These are phyloP conservation scores for Excoecaria cochinchinensis DNA, from an alignment of 345 rosid genomes.

Conservation along the genomic window DNA sequence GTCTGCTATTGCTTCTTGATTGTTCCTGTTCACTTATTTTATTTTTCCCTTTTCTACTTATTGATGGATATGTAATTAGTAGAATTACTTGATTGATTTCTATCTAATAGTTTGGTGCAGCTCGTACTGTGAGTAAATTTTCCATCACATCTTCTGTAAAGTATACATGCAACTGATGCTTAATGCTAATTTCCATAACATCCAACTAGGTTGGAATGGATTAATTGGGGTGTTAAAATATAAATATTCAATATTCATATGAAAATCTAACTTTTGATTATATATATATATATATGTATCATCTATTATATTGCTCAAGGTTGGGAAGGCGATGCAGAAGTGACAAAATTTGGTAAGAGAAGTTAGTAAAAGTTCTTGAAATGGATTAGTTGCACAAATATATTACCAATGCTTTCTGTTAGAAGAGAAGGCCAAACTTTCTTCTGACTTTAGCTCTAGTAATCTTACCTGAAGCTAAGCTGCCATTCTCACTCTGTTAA, in stretches of 20 bases:
- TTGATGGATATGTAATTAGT: neutral
- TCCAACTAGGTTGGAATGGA: neutral
- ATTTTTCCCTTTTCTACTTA: neutral
- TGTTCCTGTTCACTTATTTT: neutral
- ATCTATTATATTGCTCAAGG: too few species aligned
- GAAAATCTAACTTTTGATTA: neutral
- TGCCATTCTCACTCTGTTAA: too few species aligned
- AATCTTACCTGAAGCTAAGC: too few species aligned
- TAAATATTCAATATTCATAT: neutral
- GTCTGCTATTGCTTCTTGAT: slow-evolving; percentile 3
- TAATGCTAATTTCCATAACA: neutral
- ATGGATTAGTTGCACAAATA: neutral
- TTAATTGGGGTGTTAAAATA: neutral
- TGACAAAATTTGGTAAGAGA: neutral
- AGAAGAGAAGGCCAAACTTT: neutral
- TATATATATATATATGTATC: too few species aligned
- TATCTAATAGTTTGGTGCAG: too few species aligned
- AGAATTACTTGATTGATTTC: neutral
- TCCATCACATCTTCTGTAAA: too few species aligned
- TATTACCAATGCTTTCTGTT: neutral
- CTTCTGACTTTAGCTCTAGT: neutral
- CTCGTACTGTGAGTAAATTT: neutral
- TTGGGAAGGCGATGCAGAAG: too few species aligned
- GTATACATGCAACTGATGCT: neutral
- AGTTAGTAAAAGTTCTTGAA: neutral